Evolutionary conservation across 495 filamentous ascomycete genomes (phyloP).

Genomic region (Xylaria scruposa): DNA sequence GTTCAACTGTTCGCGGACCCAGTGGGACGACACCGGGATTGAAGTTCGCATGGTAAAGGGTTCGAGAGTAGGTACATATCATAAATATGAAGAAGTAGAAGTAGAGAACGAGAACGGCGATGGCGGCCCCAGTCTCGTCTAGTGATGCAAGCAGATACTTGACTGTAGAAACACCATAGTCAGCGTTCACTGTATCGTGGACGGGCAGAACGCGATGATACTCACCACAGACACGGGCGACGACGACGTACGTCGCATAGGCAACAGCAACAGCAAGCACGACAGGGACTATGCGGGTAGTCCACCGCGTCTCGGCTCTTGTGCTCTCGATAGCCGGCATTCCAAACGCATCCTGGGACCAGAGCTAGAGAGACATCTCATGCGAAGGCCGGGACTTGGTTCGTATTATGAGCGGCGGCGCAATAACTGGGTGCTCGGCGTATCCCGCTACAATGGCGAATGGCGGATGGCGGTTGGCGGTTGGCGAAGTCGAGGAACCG

Average conservation of each 20-base stretch:
- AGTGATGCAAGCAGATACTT: constrained; percentile 66
- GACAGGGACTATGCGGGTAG: constrained; percentile 49
- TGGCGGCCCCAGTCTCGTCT: constrained; percentile 61
- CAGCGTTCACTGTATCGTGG: background rate
- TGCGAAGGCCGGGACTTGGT: background rate
- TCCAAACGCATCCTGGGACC: constrained; percentile 37
- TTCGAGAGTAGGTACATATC: constrained; percentile 70
- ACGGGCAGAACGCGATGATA: background rate
- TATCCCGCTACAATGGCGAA: background rate
- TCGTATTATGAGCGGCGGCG: background rate
- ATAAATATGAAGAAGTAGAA: constrained; percentile 71
- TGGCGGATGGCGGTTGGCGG: too few relatives aligned
- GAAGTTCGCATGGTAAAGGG: constrained; percentile 66
- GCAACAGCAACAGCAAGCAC: constrained; percentile 47
- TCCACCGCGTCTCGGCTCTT: constrained; percentile 53
- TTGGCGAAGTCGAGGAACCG: background rate
- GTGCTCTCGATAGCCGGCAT: constrained; percentile 42
- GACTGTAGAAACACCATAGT: constrained; percentile 49
- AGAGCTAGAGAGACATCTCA: background rate
- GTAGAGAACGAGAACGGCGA: constrained; percentile 73
- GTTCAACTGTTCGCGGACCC: constrained; percentile 51
- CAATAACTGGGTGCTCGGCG: background rate
- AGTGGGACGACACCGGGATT: constrained; percentile 75
- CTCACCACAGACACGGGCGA: constrained; percentile 52
- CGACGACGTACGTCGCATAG: constrained; percentile 50